A percentile compares a stretch with the other conserved stretches of the same genome.
phyloP scores from a whole-genome alignment of 495 filamentous ascomycete genomes.

The Podospora bellae-mahoneyi region DNA sequence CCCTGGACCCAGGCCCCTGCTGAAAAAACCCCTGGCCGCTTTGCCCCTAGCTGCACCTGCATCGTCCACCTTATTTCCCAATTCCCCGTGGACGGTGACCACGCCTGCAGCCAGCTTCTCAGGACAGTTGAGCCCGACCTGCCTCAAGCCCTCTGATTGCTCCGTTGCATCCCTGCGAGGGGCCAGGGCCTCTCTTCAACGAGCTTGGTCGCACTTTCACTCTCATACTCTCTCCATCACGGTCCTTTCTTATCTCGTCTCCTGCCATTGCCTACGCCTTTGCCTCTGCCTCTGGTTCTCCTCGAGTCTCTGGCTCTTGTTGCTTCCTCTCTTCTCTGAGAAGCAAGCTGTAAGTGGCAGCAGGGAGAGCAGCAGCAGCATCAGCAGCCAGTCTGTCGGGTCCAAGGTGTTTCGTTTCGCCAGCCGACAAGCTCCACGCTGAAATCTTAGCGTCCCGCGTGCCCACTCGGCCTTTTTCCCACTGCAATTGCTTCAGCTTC shows the following conservation, averaged over 20 bases:
- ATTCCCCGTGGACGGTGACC: conserved; percentile 21
- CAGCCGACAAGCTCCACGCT: background rate
- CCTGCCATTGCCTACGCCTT: background rate
- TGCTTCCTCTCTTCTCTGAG: conserved; percentile 16
- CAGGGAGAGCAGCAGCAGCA: conserved; percentile 9
- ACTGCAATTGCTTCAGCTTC: conserved; percentile 12
- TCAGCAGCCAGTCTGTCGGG: conserved; percentile 20
- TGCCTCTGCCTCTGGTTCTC: conserved; percentile 9
- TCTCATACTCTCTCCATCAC: background rate
- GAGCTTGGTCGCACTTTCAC: conserved; percentile 2
- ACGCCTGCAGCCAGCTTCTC: conserved; percentile 15
- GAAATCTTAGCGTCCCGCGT: conserved; percentile 2
- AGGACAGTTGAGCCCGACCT: conserved; percentile 19
- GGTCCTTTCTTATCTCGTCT: background rate
- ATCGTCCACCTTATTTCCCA: conserved; percentile 33
- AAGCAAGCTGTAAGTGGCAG: conserved; percentile 22
- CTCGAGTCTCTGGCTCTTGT: conserved; percentile 9
- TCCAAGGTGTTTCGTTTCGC: background rate
- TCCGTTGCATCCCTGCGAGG: conserved; percentile 9
- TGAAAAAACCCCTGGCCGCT: conserved; percentile 25
- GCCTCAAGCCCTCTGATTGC: conserved; percentile 20
- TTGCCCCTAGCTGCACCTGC: conserved; percentile 24
- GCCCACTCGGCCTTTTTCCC: conserved; percentile 7
- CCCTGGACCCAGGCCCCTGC: conserved; percentile 25
- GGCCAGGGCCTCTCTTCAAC: conserved; percentile 6